Evolutionary conservation across 1,139 yeast genomes (phyloP), one percentile per base, ranked within the genome.

Genomic region (Pichia sp.): DNA sequence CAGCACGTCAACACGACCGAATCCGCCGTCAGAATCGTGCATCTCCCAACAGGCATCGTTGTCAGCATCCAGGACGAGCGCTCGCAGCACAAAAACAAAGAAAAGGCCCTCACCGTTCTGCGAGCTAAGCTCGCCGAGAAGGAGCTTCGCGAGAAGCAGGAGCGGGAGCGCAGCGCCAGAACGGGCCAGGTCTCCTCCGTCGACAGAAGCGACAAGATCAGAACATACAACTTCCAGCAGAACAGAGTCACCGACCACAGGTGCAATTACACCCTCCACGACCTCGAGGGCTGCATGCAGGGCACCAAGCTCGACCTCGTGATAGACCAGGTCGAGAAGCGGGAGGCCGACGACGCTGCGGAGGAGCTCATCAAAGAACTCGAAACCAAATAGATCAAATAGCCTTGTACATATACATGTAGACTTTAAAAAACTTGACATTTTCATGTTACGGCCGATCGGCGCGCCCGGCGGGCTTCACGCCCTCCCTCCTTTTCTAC

Each of bases 1-100:
- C 99, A 93, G 72, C 99, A 95, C 68, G 99, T 93, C 49, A 93
- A 95, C 67, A 93, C 97, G 20, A 93, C 99, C 0, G 99, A 93
- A 68, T 90, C 97, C 0, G 99, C 99, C 0, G 98, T 93, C 20
- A 78, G 99, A 63, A 73, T 95, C 42, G 91, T 95, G 0, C 99
- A 93, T 71, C 76, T 87, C 20, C 98, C 99, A 2, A 85, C 97
- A 0, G 97, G 98, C 3, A 83, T 90, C 47, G 85, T 83, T 14
- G 97, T 93, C 3, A 78, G 84, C 54, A 95, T 93, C 76, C 99
- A 95, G 68, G 97, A 93, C 67, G 97, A 91, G 66, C 74, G 99
- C 59, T 91, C 97, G 0, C 99, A 93, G 71, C 97, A 95, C 55
- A 81, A 85, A 63, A 95, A 95, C 70, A 91, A 90, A 68, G 97